Percentiles rank a stretch among this genome's conserved stretches.
phyloP scores from a whole-genome alignment of 2,329 filamentous ascomycete genomes.

The Penicillium sp. region DNA sequence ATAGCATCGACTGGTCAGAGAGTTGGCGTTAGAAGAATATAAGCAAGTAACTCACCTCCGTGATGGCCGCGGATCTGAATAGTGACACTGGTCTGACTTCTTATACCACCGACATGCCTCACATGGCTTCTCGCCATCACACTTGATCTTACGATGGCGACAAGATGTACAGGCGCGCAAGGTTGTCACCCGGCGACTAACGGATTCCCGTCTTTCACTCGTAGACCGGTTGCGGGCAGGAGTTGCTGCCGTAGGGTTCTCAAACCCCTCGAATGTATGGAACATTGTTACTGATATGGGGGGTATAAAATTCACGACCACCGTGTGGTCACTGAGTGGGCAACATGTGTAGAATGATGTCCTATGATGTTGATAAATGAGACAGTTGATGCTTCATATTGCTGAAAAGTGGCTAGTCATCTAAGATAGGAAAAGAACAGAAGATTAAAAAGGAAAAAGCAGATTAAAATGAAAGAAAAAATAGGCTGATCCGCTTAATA shows the following conservation, averaged over 20 bases:
- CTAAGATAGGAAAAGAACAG: slow-evolving; percentile 1
- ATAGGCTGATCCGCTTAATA: slow-evolving; percentile 19
- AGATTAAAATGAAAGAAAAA: background rate
- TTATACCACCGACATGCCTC: slow-evolving; percentile 80
- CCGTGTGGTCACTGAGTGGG: slow-evolving; percentile 3
- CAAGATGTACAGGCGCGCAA: slow-evolving; percentile 68
- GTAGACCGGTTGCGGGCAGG: slow-evolving; percentile 30
- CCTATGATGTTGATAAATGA: background rate
- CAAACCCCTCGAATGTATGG: slow-evolving; percentile 45
- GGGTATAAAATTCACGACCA: slow-evolving; percentile 17
- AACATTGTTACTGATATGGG: slow-evolving; percentile 34
- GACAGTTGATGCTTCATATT: background rate
- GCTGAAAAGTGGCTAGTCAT: background rate
- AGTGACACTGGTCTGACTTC: slow-evolving; percentile 74
- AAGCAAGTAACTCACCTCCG: slow-evolving; percentile 60
- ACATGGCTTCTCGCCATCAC: slow-evolving; percentile 77
- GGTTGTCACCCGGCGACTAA: slow-evolving; percentile 40
- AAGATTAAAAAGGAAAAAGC: slow-evolving; percentile 3
- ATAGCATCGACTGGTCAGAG: background rate
- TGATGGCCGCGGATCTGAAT: slow-evolving; percentile 78
- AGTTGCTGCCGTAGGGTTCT: slow-evolving; percentile 34
- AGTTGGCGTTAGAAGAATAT: slow-evolving; percentile 20
- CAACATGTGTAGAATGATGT: slow-evolving; percentile 2
- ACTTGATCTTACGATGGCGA: slow-evolving; percentile 78
- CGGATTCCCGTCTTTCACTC: slow-evolving; percentile 36